A percentile compares a stretch with the other conserved stretches of the same genome.
These are phyloP conservation scores for Adansonia gregorii DNA, from an alignment of 441 rosid species.

Conservation along the genomic window DNA sequence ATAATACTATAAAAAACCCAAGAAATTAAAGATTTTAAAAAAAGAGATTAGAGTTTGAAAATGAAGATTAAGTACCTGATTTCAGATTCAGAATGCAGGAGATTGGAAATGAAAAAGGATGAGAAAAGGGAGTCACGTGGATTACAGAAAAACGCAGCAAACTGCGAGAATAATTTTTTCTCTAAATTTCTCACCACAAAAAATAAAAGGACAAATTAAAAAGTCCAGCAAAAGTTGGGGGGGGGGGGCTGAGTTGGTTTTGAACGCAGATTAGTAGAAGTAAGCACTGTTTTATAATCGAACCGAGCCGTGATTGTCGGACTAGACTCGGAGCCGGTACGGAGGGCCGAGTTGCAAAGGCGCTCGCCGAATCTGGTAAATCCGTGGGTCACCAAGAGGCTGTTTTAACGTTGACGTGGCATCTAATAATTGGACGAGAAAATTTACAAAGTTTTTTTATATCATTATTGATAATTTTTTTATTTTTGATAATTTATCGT, in stretches of 20 bases:
- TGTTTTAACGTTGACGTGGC: conserved; percentile 4
- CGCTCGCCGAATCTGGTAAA: conserved; percentile 16
- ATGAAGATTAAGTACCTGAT: conserved; percentile 10
- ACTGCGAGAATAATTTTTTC: background rate
- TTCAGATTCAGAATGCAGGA: conserved; percentile 24
- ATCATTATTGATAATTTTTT: too few species aligned
- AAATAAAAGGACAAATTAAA: background rate
- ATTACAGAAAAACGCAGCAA: conserved; percentile 16
- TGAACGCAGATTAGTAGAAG: background rate
- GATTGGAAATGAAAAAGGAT: background rate
- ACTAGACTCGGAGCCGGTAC: conserved; percentile 1
- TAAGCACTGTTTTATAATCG: conserved; percentile 11
- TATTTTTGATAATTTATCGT: too few species aligned
- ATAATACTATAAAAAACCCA: background rate
- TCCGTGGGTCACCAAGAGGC: conserved; percentile 16
- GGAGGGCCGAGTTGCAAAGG: background rate
- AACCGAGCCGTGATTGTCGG: conserved; percentile 14
- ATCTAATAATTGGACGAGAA: background rate
- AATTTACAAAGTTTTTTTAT: too few species aligned
- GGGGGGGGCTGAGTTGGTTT: background rate
- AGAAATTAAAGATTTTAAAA: conserved; percentile 5
- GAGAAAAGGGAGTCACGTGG: background rate
- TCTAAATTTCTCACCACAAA: background rate
- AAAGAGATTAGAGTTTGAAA: background rate
- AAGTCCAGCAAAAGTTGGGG: background rate